A percentile compares a stretch with the other conserved stretches of the same genome.
These are phyloP conservation scores for Fusarium tanahbumbuense DNA, from an alignment of 2,329 filamentous ascomycete genomes.

Conservation along the genomic window DNA sequence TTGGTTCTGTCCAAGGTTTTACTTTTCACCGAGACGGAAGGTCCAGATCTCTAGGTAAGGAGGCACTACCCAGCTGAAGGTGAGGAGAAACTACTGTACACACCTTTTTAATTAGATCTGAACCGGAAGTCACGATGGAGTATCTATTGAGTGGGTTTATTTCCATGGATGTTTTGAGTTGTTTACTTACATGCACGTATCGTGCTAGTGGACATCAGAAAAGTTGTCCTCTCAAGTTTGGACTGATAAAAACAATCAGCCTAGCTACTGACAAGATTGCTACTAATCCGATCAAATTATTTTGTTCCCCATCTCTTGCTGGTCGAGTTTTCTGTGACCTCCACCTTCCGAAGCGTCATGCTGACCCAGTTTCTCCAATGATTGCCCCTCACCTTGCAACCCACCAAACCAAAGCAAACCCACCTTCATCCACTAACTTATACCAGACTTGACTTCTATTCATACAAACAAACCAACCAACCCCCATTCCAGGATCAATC, in stretches of 20 bases:
- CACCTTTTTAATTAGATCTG: not conserved
- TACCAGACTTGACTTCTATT: constrained; percentile 1
- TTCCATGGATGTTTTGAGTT: constrained; percentile 19
- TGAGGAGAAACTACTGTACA: constrained; percentile 11
- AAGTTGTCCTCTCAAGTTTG: not conserved
- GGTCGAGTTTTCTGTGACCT: not conserved
- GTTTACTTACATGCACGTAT: constrained; percentile 16
- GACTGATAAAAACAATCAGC: not conserved
- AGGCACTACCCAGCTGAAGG: constrained; percentile 8
- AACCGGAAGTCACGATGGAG: not conserved
- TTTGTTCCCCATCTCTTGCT: not conserved
- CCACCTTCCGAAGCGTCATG: constrained; percentile 27
- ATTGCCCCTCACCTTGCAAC: constrained; percentile 21
- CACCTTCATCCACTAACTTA: constrained; percentile 11
- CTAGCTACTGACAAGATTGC: not conserved
- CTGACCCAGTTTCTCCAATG: constrained; percentile 25
- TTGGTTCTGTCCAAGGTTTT: not conserved
- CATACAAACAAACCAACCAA: constrained; percentile 18
- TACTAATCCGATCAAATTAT: not conserved
- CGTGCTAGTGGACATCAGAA: not conserved
- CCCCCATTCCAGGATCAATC: constrained; percentile 11
- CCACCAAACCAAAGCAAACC: not conserved
- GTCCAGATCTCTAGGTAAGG: not conserved
- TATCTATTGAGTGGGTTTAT: not conserved
- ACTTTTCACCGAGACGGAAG: not conserved